Percentiles rank a stretch among this genome's conserved stretches.
phyloP scores from a whole-genome alignment of 164 flowering plant genomes.

The Macadamia tetraphylla region DNA sequence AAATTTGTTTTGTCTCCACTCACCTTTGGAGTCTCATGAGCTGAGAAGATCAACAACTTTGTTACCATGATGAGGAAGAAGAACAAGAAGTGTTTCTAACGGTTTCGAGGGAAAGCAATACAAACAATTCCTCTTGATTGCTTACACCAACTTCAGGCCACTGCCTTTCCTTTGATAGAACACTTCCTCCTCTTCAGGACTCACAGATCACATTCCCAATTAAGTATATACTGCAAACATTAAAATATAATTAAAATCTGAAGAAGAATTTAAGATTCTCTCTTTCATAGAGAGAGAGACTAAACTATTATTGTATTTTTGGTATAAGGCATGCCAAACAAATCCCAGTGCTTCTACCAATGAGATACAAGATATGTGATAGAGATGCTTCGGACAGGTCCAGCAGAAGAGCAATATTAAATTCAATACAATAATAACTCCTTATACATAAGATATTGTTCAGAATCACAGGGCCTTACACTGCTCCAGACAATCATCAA shows the following conservation, averaged over 20 bases:
- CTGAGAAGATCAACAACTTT: slow-evolving; percentile 2
- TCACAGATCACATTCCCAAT: slow-evolving; percentile 25
- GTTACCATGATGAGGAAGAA: slow-evolving; percentile 8
- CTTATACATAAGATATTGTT: slow-evolving; percentile 5
- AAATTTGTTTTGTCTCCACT: slow-evolving; percentile 4
- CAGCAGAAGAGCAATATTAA: slow-evolving; percentile 19
- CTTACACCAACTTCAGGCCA: slow-evolving; percentile 10
- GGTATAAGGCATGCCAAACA: slow-evolving; percentile 32
- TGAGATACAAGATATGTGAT: slow-evolving; percentile 24
- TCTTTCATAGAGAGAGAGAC: slow-evolving; percentile 10
- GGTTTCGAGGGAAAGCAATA: slow-evolving; percentile 8
- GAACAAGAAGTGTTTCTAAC: background rate
- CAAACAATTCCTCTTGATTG: slow-evolving; percentile 1
- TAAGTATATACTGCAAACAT: slow-evolving; percentile 24
- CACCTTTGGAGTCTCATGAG: slow-evolving; percentile 16
- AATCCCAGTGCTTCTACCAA: slow-evolving; percentile 27
- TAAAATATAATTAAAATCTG: slow-evolving; percentile 5
- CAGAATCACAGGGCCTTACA: slow-evolving; percentile 11
- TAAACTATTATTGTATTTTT: slow-evolving; percentile 13
- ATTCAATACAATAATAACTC: background rate
- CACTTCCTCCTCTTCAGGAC: slow-evolving; percentile 12
- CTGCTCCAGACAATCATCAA: slow-evolving; percentile 24
- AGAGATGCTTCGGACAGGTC: slow-evolving; percentile 24
- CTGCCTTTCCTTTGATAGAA: slow-evolving; percentile 5
- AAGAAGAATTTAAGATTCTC: slow-evolving; percentile 25